Evolutionary conservation across 2,329 filamentous ascomycete species (phyloP).

Genomic region (Emericellopsis cladophorae): DNA sequence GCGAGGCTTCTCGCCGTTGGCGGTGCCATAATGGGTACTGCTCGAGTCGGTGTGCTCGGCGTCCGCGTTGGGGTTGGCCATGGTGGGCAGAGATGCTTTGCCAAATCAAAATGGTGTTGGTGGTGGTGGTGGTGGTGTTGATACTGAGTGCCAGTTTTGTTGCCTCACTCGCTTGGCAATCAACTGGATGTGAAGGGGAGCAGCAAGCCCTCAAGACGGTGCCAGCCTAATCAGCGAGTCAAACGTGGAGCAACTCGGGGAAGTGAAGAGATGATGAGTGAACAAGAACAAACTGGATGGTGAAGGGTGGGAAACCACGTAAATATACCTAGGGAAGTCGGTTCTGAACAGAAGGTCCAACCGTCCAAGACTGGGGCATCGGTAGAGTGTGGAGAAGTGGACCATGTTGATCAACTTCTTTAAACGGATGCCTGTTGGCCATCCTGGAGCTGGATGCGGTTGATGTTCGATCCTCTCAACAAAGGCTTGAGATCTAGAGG

Average conservation of each 20-base stretch:
- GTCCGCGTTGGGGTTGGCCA: slow-evolving; percentile 8
- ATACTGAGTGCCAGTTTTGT: too few relatives aligned
- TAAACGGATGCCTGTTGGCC: too few relatives aligned
- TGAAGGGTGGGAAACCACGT: neutral
- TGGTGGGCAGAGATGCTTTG: neutral
- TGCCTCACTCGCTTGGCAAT: neutral
- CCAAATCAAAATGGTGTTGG: neutral
- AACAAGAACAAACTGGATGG: neutral
- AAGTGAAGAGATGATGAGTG: neutral
- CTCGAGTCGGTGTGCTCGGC: slow-evolving; percentile 8
- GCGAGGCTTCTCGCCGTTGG: slow-evolving; percentile 7
- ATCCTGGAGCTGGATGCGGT: neutral
- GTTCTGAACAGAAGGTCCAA: neutral
- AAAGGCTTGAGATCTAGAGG: too few relatives aligned
- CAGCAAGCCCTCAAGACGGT: neutral
- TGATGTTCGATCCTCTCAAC: neutral
- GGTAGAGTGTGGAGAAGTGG: slow-evolving; percentile 5
- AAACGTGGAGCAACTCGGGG: neutral
- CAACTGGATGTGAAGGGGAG: neutral
- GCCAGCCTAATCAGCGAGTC: neutral
- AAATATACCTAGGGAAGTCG: neutral
- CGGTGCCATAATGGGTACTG: slow-evolving; percentile 4
- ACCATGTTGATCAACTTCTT: neutral
- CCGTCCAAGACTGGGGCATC: neutral
- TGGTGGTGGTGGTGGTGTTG: too few relatives aligned